phyloP scores from a whole-genome alignment of 164 flowering plant species.

The Protea cynaroides region DNA sequence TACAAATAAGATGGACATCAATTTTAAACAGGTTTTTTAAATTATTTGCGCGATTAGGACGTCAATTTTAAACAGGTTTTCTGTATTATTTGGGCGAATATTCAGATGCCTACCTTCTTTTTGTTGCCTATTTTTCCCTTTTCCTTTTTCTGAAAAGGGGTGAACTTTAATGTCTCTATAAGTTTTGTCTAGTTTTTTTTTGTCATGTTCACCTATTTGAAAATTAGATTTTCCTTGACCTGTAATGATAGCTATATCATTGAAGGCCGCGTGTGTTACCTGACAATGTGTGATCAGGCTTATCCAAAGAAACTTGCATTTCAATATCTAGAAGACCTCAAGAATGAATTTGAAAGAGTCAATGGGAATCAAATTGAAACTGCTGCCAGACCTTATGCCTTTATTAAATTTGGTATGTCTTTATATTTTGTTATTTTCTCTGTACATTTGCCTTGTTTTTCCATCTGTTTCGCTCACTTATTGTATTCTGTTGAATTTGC shows the following conservation, averaged over 20 bases:
- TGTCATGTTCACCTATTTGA: no score
- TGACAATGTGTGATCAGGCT: conserved; percentile 91
- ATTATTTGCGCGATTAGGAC: no score
- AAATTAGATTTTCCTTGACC: conserved; percentile 38
- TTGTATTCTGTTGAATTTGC: conserved; percentile 2
- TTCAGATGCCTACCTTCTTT: no score
- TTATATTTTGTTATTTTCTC: background rate
- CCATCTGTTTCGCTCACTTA: background rate
- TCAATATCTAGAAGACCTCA: conserved; percentile 85
- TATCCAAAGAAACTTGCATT: conserved; percentile 94
- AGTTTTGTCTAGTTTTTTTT: background rate
- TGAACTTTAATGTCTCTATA: no score
- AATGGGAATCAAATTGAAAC: conserved; percentile 87
- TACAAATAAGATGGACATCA: no score
- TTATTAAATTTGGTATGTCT: conserved; percentile 75
- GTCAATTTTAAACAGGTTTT: no score
- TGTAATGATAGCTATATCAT: conserved; percentile 60
- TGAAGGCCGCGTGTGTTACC: conserved; percentile 85
- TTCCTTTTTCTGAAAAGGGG: no score
- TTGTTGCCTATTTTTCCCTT: no score
- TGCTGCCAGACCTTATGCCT: conserved; percentile 94
- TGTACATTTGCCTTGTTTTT: background rate
- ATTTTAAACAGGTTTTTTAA: no score
- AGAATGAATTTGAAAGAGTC: conserved; percentile 84
- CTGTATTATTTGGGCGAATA: no score